Evolutionary conservation across 305 asterid genomes (phyloP).

Genomic region (Fraxinus baroniana): DNA sequence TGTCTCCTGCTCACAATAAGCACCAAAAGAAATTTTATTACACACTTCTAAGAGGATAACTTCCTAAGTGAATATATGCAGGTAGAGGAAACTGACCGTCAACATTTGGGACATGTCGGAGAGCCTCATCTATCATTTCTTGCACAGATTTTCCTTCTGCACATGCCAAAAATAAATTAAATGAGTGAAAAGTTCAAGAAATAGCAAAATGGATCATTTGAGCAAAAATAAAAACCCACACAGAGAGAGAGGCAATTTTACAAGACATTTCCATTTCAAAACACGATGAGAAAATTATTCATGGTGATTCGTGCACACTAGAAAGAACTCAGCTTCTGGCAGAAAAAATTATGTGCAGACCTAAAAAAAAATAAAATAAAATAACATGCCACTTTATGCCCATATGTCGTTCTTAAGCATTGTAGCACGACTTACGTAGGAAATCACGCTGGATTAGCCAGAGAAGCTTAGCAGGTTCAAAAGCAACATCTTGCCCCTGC

Average conservation of each 20-base stretch:
- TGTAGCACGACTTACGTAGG: slow-evolving; percentile 59
- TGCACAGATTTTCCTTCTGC: slow-evolving; percentile 98
- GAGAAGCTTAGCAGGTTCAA: slow-evolving; percentile 95
- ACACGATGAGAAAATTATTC: not conserved
- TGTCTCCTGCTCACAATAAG: slow-evolving; percentile 67
- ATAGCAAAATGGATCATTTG: not conserved
- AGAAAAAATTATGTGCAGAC: not conserved
- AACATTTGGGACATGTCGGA: slow-evolving; percentile 73
- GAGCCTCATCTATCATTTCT: slow-evolving; percentile 94
- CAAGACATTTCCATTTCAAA: slow-evolving; percentile 9
- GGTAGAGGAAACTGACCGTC: slow-evolving; percentile 56
- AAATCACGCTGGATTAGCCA: slow-evolving; percentile 99
- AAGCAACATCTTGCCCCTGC: slow-evolving; percentile 98
- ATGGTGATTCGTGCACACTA: not conserved
- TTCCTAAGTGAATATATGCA: slow-evolving; percentile 27
- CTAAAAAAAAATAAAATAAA: not conserved
- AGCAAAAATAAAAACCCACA: not conserved
- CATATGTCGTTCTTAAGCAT: not conserved
- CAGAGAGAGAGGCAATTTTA: not conserved
- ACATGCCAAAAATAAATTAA: slow-evolving; percentile 21
- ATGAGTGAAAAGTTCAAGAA: slow-evolving; percentile 23
- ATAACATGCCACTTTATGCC: not conserved
- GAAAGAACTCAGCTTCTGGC: not conserved
- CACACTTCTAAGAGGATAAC: slow-evolving; percentile 3
- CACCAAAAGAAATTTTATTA: slow-evolving; percentile 25